Conservation (phyloP, 768 basidiomycete species). For the Tricholoma flavovirens region DNA sequence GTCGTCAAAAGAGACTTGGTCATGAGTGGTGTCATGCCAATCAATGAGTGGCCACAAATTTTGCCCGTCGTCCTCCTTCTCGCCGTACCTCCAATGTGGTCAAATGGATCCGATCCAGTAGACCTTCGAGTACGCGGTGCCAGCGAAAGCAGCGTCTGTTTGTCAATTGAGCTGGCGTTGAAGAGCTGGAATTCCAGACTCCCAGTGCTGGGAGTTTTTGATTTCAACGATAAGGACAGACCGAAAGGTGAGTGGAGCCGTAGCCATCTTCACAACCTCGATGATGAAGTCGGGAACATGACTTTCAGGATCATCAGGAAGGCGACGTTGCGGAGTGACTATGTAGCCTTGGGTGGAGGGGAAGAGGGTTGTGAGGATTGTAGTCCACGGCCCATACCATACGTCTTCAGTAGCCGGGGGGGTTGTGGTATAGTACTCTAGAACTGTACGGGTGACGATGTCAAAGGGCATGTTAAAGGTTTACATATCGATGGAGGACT, state of each 20-base stretch:
- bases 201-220: conserved; percentile 16
- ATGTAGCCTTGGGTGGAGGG: conserved; percentile 10
- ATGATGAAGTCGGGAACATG: conserved; percentile 10
- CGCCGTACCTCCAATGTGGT: conserved; percentile 18
- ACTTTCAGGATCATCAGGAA: conserved; percentile 7
- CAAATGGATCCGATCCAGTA: conserved; percentile 17
- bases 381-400: conserved; percentile 12
- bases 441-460: no score
- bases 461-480: no score
- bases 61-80: conserved; percentile 14
- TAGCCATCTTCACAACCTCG: conserved; percentile 14
- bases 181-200: no score
- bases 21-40: conserved; percentile 13
- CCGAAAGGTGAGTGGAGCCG: conserved; percentile 12
- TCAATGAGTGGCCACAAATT: conserved; percentile 11
- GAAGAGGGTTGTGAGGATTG: conserved; percentile 12
- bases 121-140: conserved; percentile 13
- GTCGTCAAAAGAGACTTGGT: conserved; percentile 5
- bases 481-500: no score
- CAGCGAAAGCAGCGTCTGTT: conserved; percentile 13
- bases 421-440: conserved; percentile 2
- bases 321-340: conserved; percentile 4
- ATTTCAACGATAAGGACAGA: conserved; percentile 16
- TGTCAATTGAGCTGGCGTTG: no score
- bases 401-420: conserved; percentile 1